Conservation (phyloP, 176 grass and related monocot genomes). For the Panicum miliaceum region DNA sequence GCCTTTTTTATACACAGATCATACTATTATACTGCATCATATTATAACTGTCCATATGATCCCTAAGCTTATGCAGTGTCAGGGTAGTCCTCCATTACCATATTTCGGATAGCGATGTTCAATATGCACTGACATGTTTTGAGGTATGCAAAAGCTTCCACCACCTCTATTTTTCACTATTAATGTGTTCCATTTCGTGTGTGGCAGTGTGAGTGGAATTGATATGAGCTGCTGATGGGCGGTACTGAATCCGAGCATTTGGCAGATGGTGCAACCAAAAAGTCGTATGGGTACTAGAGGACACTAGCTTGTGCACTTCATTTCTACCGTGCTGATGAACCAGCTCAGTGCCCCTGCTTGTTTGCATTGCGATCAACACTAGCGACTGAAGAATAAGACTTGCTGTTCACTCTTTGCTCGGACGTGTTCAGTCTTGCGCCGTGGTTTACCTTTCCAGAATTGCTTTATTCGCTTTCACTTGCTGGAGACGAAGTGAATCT, state of each 20-base stretch:
- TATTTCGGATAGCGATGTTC: constrained; percentile 82
- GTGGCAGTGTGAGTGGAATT: background rate
- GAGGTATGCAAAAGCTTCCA: constrained; percentile 53
- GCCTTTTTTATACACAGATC: background rate
- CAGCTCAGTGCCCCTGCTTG: background rate
- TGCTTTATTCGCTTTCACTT: background rate
- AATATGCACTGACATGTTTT: constrained; percentile 68
- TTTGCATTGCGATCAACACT: background rate
- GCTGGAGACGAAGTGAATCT: background rate
- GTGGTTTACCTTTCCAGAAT: background rate
- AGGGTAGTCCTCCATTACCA: constrained; percentile 88
- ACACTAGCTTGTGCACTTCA: background rate
- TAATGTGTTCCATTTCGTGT: background rate
- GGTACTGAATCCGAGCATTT: constrained; percentile 33
- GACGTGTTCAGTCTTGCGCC: background rate
- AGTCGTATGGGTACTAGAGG: constrained; percentile 44
- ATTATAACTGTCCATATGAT: background rate
- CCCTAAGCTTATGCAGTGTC: constrained; percentile 55
- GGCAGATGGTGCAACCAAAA: constrained; percentile 43
- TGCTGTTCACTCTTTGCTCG: background rate
- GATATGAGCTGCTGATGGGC: constrained; percentile 45
- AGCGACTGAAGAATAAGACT: constrained; percentile 40
- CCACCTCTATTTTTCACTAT: background rate
- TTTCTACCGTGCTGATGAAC: background rate
- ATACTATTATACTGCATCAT: background rate